Evolutionary conservation across 106 monocot species (phyloP), one percentile per base, ranked within the genome.

Genomic region (Acorus gramineus): DNA sequence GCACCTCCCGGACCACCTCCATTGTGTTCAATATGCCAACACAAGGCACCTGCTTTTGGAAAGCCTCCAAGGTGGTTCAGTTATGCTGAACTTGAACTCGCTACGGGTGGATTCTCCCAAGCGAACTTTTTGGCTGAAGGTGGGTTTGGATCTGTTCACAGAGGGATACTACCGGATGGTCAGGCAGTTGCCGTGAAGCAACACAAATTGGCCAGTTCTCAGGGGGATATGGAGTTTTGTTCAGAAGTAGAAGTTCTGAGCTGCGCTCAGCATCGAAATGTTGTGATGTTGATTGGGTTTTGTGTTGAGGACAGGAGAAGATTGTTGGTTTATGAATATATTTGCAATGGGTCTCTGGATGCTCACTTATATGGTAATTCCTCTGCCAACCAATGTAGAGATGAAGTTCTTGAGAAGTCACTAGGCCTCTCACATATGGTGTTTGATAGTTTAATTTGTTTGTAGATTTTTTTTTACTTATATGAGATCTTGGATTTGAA

Each of bases 91-190:
- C 76, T 93, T 14, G 77, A 80, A 63, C 71, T 85, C 53, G 93
- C 93, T 11, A 88, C 93, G 0, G 82, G 76, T 62, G 85, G 85
- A 7, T 93, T 93, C 56, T 93, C 88, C 7, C 47, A 80, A 61
- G 87, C 84, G 12, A 93, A 93, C 58, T 93, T 93, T 64, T 78
- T 93, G 74, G 93, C 93, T 8, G 93, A 93, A 57, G 93, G 93
- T 62, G 93, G 93, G 0, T 93, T 85, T 82, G 93, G 93, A 42
- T 88, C 85, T 51, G 93, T 93, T 61, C 82, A 88, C 66, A 79
- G 93, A 73, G 93, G 93, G 6, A 70, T 88, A 43, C 59, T 93
- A 4, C 77, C 72, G 42, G 93, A 93, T 78, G 93, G 93, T 6
- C 93, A 93, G 70, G 75, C 70, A 50, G 62, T 93, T 65, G 93